phyloP scores from a whole-genome alignment of 2,329 filamentous ascomycete genomes.

The Epichloe brachyelytri region DNA sequence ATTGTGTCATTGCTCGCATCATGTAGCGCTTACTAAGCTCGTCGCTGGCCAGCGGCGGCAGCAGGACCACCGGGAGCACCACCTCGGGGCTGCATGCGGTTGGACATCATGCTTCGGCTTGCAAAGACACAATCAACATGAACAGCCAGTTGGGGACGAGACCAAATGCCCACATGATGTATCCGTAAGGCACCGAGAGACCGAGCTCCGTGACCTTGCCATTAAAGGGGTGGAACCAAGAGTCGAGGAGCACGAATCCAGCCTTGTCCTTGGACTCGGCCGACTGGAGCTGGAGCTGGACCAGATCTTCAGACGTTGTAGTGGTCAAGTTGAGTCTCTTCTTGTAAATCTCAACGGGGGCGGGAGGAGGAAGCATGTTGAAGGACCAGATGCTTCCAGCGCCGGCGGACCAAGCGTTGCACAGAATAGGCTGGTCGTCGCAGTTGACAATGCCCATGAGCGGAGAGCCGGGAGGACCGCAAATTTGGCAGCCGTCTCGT shows the following conservation, averaged over 20 bases:
- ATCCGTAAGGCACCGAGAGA: slow-evolving; percentile 51
- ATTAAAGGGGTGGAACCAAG: slow-evolving; percentile 65
- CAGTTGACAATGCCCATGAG: slow-evolving; percentile 61
- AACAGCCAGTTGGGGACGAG: slow-evolving; percentile 62
- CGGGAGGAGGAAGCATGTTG: slow-evolving; percentile 50
- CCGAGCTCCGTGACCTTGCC: slow-evolving; percentile 50
- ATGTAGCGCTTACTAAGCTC: neutral
- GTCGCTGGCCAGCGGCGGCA: slow-evolving; percentile 3
- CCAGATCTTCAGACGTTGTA: slow-evolving; percentile 49
- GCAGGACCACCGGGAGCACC: slow-evolving; percentile 7
- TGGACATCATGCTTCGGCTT: slow-evolving; percentile 58
- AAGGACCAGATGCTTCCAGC: slow-evolving; percentile 56
- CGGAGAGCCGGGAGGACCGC: slow-evolving; percentile 47
- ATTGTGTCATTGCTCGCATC: neutral
- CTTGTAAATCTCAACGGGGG: slow-evolving; percentile 50
- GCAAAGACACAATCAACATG: slow-evolving; percentile 63
- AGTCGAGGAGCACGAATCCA: slow-evolving; percentile 37
- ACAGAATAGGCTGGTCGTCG: slow-evolving; percentile 60
- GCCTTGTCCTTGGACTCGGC: slow-evolving; percentile 40
- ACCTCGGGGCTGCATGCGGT: slow-evolving; percentile 17
- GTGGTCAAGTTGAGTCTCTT: slow-evolving; percentile 58
- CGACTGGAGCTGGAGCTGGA: slow-evolving; percentile 42
- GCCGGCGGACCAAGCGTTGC: slow-evolving; percentile 57
- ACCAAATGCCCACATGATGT: slow-evolving; percentile 52
- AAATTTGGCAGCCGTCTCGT: slow-evolving; percentile 52